Percentiles rank a stretch among this genome's conserved stretches.
phyloP scores from a whole-genome alignment of 305 asterid genomes.

The Fraxinus greggii region DNA sequence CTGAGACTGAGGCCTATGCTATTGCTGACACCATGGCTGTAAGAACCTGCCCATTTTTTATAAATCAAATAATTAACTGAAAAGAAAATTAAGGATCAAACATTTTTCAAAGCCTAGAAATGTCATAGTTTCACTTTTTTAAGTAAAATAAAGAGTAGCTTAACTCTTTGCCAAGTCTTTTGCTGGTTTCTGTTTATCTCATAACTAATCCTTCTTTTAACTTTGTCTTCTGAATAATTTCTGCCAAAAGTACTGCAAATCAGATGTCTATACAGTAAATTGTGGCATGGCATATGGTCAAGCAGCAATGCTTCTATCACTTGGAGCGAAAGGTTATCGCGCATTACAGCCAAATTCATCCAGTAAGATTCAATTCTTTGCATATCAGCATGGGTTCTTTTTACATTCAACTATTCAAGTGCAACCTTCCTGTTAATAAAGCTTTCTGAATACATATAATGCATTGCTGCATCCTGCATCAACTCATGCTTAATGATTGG shows the following conservation, averaged over 20 bases:
- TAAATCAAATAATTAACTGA: background rate
- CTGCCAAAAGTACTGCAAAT: slow-evolving; percentile 57
- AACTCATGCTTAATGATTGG: background rate
- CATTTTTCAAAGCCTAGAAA: background rate
- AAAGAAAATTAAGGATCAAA: background rate
- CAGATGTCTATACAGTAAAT: slow-evolving; percentile 82
- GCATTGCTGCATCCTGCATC: background rate
- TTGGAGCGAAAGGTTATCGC: slow-evolving; percentile 82
- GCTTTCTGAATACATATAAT: background rate
- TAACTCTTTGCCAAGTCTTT: background rate
- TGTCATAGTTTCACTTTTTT: background rate
- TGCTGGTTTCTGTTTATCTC: background rate
- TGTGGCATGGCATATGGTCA: slow-evolving; percentile 88
- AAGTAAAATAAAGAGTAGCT: background rate
- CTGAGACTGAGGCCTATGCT: slow-evolving; percentile 87
- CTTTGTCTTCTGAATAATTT: background rate
- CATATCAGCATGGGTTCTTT: slow-evolving; percentile 8
- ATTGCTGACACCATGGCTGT: slow-evolving; percentile 77
- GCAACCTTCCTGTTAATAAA: background rate
- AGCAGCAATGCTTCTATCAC: slow-evolving; percentile 92
- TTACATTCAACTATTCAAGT: background rate
- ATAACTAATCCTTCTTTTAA: slow-evolving; percentile 12
- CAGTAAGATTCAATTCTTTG: slow-evolving; percentile 52
- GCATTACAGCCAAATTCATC: slow-evolving; percentile 70
- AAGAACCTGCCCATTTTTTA: slow-evolving; percentile 30